Evolutionary conservation across 768 basidiomycete genomes (phyloP).

Genomic region (Termitomyces sp.): DNA sequence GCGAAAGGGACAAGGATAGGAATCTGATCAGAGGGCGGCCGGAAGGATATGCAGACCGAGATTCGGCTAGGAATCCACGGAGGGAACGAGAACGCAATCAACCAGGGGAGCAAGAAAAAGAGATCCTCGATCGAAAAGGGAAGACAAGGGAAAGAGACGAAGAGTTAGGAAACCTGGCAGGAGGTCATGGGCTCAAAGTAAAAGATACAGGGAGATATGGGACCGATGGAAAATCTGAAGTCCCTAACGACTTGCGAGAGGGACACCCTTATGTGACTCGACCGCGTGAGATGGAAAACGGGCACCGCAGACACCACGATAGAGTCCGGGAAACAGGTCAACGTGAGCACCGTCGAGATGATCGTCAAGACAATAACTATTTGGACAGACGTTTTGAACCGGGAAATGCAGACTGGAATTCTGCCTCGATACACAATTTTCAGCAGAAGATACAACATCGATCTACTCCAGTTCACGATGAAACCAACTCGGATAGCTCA

Average conservation of each 20-base stretch:
- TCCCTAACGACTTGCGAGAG: background rate
- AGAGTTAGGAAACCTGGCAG: background rate
- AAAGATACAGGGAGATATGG: background rate
- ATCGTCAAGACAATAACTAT: slow-evolving; percentile 13
- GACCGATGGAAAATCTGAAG: background rate
- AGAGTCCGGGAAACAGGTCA: slow-evolving; percentile 1
- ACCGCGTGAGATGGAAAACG: slow-evolving; percentile 1
- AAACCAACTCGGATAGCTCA: slow-evolving; percentile 32
- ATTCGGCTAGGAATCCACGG: slow-evolving; percentile 5
- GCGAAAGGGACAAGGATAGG: slow-evolving; percentile 11
- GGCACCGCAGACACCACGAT: slow-evolving; percentile 6
- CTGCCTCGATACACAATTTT: background rate
- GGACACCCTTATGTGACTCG: background rate
- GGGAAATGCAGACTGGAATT: slow-evolving; percentile 3
- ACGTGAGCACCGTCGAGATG: slow-evolving; percentile 13
- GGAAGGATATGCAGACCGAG: slow-evolving; percentile 13
- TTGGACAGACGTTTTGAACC: slow-evolving; percentile 15
- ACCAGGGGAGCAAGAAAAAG: slow-evolving; percentile 17
- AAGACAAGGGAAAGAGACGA: slow-evolving; percentile 20
- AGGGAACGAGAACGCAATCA: slow-evolving; percentile 12
- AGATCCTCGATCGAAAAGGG: slow-evolving; percentile 13
- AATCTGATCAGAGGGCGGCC: slow-evolving; percentile 3
- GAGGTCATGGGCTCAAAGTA: slow-evolving; percentile 11
- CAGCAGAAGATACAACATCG: background rate
- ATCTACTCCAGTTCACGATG: slow-evolving; percentile 24